phyloP scores from a whole-genome alignment of 2,329 filamentous ascomycete genomes.

The Dendryphion nanum region DNA sequence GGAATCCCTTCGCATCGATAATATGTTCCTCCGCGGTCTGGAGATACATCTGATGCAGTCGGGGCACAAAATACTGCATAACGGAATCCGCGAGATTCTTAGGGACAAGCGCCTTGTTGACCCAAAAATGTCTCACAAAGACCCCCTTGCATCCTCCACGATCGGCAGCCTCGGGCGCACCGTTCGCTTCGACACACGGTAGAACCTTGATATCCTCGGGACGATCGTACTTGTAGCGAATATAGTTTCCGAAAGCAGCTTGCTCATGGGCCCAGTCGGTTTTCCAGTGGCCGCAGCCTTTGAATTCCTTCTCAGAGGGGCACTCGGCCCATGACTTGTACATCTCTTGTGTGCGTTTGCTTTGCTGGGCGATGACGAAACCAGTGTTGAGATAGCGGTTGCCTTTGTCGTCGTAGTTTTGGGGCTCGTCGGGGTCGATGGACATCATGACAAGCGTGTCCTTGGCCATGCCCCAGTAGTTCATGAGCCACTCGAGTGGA shows the following conservation, averaged over 20 bases:
- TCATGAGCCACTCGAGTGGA: constrained; percentile 52
- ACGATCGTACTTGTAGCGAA: constrained; percentile 38
- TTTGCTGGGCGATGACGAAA: constrained; percentile 45
- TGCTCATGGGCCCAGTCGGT: constrained; percentile 39
- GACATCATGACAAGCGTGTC: constrained; percentile 49
- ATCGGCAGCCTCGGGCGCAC: constrained; percentile 33
- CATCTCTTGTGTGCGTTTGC: constrained; percentile 20
- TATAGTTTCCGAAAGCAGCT: constrained; percentile 38
- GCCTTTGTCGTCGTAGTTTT: constrained; percentile 44
- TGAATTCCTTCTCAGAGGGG: constrained; percentile 33
- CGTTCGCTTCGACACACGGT: constrained; percentile 40
- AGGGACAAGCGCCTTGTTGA: constrained; percentile 32
- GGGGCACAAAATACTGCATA: constrained; percentile 37
- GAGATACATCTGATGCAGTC: constrained; percentile 33
- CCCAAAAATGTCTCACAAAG: constrained; percentile 39
- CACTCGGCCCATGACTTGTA: constrained; percentile 40
- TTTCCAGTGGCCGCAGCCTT: constrained; percentile 35
- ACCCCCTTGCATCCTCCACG: constrained; percentile 37
- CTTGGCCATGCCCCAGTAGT: constrained; percentile 49
- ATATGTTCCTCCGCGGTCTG: constrained; percentile 26
- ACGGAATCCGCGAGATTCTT: constrained; percentile 33
- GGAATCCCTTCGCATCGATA: constrained; percentile 34
- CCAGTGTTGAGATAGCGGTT: constrained; percentile 46
- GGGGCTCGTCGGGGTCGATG: constrained; percentile 43
- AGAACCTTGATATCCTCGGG: constrained; percentile 36